These are phyloP conservation scores for Haplosporangium sp. DNA, from an alignment of 371 early-diverging fungal genomes.

Conservation along the genomic window DNA sequence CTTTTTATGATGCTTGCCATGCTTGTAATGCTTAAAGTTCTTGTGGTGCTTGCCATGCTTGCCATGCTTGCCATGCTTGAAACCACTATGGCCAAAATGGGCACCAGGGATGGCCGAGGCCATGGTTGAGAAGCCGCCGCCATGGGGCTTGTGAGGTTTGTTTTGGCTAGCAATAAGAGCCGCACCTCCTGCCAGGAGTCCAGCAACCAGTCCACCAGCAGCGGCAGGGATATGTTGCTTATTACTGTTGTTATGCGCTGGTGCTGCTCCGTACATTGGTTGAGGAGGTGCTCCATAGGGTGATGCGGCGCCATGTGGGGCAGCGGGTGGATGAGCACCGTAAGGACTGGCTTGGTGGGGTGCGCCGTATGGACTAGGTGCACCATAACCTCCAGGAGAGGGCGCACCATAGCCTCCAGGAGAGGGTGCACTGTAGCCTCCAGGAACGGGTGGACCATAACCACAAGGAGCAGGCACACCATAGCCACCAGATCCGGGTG, in stretches of 20 bases:
- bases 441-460: background rate
- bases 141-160: too few species aligned
- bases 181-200: conserved; percentile 26
- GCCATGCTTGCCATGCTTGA: background rate
- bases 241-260: background rate
- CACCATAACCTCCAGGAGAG: conserved; percentile 11
- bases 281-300: conserved; percentile 15
- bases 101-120: background rate
- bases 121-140: too few species aligned
- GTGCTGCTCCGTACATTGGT: conserved; percentile 10
- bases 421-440: background rate
- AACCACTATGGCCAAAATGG: background rate
- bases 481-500: too few species aligned
- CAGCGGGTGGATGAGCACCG: conserved; percentile 9
- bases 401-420: conserved; percentile 7
- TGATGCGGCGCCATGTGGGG: conserved; percentile 11
- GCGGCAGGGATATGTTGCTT: conserved; percentile 20
- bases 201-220: background rate
- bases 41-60: conserved; percentile 9
- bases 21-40: conserved; percentile 12
- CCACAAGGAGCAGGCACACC: too few species aligned
- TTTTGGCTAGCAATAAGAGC: background rate
- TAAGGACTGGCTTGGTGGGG: conserved; percentile 13
- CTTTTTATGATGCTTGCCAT: conserved; percentile 10
- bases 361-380: conserved; percentile 9